A percentile compares a stretch with the other conserved stretches of the same genome.
These are phyloP conservation scores for Talaromyces wortmannii DNA, from an alignment of 495 filamentous ascomycete species.

Conservation along the genomic window DNA sequence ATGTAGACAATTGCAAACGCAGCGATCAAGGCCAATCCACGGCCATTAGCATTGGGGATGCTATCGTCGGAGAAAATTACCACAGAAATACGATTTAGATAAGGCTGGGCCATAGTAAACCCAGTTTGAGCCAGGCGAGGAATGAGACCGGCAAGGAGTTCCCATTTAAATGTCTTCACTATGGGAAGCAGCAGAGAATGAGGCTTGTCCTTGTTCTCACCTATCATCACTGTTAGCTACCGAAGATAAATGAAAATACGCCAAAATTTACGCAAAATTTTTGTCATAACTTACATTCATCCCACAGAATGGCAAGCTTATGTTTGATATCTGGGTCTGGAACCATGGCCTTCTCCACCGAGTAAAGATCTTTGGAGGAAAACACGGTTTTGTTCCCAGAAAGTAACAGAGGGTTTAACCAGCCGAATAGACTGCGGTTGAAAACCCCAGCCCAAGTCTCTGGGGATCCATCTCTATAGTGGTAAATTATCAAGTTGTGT, in stretches of 20 bases:
- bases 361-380: slow-evolving; percentile 22
- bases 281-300: not conserved
- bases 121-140: slow-evolving; percentile 45
- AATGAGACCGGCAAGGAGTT: slow-evolving; percentile 33
- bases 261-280: too few species aligned
- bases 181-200: slow-evolving; percentile 13
- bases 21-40: slow-evolving; percentile 57
- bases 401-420: slow-evolving; percentile 39
- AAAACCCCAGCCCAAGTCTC: slow-evolving; percentile 43
- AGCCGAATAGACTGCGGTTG: slow-evolving; percentile 35
- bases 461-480: slow-evolving; percentile 27
- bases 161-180: slow-evolving; percentile 37
- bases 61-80: slow-evolving; percentile 10
- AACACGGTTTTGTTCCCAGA: slow-evolving; percentile 31
- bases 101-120: slow-evolving; percentile 50
- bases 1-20: slow-evolving; percentile 54
- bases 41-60: slow-evolving; percentile 22
- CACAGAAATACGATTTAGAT: slow-evolving; percentile 42
- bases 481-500: slow-evolving; percentile 22
- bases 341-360: slow-evolving; percentile 20
- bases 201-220: slow-evolving; percentile 1
- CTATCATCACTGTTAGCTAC: not conserved
- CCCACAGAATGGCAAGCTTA: slow-evolving; percentile 18
- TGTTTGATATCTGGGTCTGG: not conserved
- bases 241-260: too few species aligned